Percentiles rank a stretch among this genome's conserved stretches.
These are phyloP conservation scores for Discostella stelligeroides DNA, from an alignment of 108 stramenopile species.

Conservation along the genomic window DNA sequence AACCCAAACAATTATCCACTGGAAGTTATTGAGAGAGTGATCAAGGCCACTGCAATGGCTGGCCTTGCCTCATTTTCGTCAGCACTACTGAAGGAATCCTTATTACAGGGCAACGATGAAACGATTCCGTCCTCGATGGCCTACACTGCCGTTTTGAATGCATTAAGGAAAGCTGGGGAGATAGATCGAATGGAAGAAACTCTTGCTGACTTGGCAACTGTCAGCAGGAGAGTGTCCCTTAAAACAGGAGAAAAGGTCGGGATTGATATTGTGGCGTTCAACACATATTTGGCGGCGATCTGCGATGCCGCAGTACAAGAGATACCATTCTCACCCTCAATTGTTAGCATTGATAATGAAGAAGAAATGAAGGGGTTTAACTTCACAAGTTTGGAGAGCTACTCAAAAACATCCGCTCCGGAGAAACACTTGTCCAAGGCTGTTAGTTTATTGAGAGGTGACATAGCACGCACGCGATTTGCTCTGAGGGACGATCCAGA, in stretches of 20 bases:
- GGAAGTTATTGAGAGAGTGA: slow-evolving; percentile 62
- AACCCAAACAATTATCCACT: slow-evolving; percentile 28
- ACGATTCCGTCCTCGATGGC: slow-evolving; percentile 49
- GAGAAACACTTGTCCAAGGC: slow-evolving; percentile 47
- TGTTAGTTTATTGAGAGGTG: slow-evolving; percentile 36
- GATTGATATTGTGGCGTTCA: slow-evolving; percentile 62
- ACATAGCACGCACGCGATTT: slow-evolving; percentile 26
- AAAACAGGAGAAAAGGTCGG: background rate
- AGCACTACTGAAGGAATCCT: slow-evolving; percentile 34
- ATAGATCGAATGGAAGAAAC: slow-evolving; percentile 45
- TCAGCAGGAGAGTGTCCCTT: slow-evolving; percentile 23
- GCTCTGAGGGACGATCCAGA: slow-evolving; percentile 46
- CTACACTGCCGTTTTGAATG: slow-evolving; percentile 54
- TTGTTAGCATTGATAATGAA: slow-evolving; percentile 2
- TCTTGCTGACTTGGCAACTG: slow-evolving; percentile 38
- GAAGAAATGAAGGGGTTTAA: slow-evolving; percentile 4
- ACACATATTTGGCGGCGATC: slow-evolving; percentile 70
- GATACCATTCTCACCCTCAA: slow-evolving; percentile 16
- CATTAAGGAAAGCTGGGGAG: slow-evolving; percentile 48
- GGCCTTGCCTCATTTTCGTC: slow-evolving; percentile 61
- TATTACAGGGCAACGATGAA: slow-evolving; percentile 20
- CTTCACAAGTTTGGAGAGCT: slow-evolving; percentile 26
- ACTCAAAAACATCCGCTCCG: slow-evolving; percentile 25
- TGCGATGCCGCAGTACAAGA: slow-evolving; percentile 55
- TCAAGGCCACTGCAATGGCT: slow-evolving; percentile 59